Base-by-base conservation (phyloP, 2,329 filamentous ascomycete genomes). In the Fusarium gaditjirri region DNA sequence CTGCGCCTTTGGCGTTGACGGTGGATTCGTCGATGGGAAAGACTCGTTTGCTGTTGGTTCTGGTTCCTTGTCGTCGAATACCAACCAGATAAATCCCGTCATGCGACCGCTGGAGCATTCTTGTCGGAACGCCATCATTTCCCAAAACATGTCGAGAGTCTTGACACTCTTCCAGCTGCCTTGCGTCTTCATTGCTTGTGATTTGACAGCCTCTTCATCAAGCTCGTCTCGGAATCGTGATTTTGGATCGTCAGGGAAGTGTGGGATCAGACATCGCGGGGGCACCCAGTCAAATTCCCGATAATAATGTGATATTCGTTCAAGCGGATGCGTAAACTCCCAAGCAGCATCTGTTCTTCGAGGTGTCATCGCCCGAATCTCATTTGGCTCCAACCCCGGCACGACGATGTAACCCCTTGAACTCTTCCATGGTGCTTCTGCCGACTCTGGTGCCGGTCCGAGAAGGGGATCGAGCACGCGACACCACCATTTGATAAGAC, bases 401-500 rank as follows among this genome's bases (percentile, higher is more conserved):
- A 99, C 91, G 5, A 97, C 88, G 25, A 98, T 84, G 81, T 97
- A 97, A 5, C 91, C 95, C 66, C 91, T 91, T n/a, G 89, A 85
- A 13, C 75, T 78, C 49, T 81, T 81, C 84, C 86, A 87, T 0
- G 77, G 55, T 3, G 70, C 64, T 27, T 72, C 71, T n/a, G 77
- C 75, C 8, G 77, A 75, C 12, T 62, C 49, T 8, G 84, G 84
- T 33, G 87, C 81, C 19, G 82, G 70, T 55, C 85, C 83, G 16
- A 97, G 81, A 7, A 98, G 85, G 0, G 93, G 92, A 77, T 98
- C 92, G 17, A 98, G 83, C 16, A 95, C 93, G 21, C 90, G 91
- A 78, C 94, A 97, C 96, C 96, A 99, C 96, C 96, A 99, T 77
- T 92, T 94, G 25, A 99, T 93, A 56, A 99, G 84, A 1, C 93